A percentile compares a stretch with the other conserved stretches of the same genome.
Evolutionary conservation across 257 asterid species (phyloP).

Genomic region (Fraxinus anomala): DNA sequence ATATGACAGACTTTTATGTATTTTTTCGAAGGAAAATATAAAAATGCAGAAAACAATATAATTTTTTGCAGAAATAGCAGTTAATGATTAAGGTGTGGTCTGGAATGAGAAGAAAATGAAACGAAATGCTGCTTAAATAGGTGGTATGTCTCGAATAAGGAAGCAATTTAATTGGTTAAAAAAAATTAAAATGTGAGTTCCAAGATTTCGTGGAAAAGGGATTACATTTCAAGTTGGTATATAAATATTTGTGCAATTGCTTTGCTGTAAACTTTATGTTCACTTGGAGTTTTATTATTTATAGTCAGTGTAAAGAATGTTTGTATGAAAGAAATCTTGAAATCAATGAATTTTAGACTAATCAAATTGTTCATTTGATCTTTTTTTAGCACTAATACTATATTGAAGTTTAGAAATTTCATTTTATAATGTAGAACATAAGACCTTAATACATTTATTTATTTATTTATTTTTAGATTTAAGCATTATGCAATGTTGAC

Average conservation of each 20-base stretch:
- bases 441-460: too few species aligned
- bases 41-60: neutral
- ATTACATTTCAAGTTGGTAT: slow-evolving; percentile 17
- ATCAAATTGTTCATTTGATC: too few species aligned
- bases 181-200: neutral
- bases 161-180: slow-evolving; percentile 15
- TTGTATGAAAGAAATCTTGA: too few species aligned
- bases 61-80: neutral
- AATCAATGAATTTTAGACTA: too few species aligned
- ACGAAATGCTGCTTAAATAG: slow-evolving; percentile 42
- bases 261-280: neutral
- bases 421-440: too few species aligned
- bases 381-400: too few species aligned
- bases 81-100: neutral
- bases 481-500: too few species aligned
- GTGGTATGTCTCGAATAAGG: slow-evolving; percentile 31
- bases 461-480: too few species aligned
- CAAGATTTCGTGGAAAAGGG: slow-evolving; percentile 15
- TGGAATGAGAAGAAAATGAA: slow-evolving; percentile 7
- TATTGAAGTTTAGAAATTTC: too few species aligned
- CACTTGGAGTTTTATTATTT: neutral
- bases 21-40: neutral
- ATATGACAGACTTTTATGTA: neutral
- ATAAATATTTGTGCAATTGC: slow-evolving; percentile 2
- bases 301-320: neutral